Conservation (phyloP, 73 alveolate species). For the Breviolum minutum region DNA sequence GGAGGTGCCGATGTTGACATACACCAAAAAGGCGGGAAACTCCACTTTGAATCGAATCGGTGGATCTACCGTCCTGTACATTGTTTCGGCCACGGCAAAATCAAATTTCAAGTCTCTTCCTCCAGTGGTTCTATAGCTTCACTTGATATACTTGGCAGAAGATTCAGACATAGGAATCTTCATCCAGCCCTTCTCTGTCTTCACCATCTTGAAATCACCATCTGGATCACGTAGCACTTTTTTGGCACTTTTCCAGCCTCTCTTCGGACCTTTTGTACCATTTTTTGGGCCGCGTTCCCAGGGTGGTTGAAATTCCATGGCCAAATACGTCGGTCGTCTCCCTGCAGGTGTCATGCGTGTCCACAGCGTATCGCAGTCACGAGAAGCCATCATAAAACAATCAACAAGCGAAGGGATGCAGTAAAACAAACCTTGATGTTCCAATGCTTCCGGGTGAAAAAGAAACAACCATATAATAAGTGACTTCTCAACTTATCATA, state of each 20-base stretch:
- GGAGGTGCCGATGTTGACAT: too few relatives aligned
- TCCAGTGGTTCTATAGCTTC: neutral
- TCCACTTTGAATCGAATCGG: too few relatives aligned
- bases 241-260: slow-evolving; percentile 78
- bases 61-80: too few relatives aligned
- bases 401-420: too few relatives aligned
- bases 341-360: slow-evolving; percentile 60
- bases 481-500: neutral
- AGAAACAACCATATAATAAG: neutral
- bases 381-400: too few relatives aligned
- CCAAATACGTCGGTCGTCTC: slow-evolving; percentile 65
- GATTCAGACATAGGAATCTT: slow-evolving; percentile 8
- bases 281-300: slow-evolving; percentile 77
- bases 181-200: slow-evolving; percentile 68
- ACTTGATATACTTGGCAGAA: neutral
- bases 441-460: too few relatives aligned
- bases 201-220: slow-evolving; percentile 76
- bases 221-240: slow-evolving; percentile 70
- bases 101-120: too few relatives aligned
- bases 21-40: too few relatives aligned
- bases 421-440: too few relatives aligned
- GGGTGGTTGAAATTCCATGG: slow-evolving; percentile 59
- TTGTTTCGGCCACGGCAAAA: too few relatives aligned
- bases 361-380: slow-evolving; percentile 45
- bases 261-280: slow-evolving; percentile 21